Evolutionary conservation across 2,329 filamentous ascomycete species (phyloP).

Genomic region (Berkeleyomyces rouxiae): DNA sequence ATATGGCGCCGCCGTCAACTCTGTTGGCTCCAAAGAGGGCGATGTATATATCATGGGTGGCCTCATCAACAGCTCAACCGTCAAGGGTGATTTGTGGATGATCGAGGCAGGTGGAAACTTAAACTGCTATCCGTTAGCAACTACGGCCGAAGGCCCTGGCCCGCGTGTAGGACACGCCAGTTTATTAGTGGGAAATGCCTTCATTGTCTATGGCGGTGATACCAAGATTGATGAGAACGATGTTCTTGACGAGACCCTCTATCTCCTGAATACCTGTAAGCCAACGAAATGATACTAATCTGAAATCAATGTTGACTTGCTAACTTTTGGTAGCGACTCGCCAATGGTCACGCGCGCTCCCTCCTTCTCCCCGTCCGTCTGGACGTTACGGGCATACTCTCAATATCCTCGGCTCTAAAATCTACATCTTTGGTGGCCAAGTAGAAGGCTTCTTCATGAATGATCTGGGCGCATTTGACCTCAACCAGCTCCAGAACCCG

Average conservation of each 20-base stretch:
- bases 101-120: slow-evolving; percentile 79
- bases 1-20: slow-evolving; percentile 93
- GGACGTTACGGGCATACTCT: slow-evolving; percentile 92
- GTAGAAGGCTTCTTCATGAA: slow-evolving; percentile 98
- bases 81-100: slow-evolving; percentile 96
- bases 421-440: slow-evolving; percentile 94
- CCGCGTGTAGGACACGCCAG: slow-evolving; percentile 89
- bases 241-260: slow-evolving; percentile 82
- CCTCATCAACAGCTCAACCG: slow-evolving; percentile 82
- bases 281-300: slow-evolving; percentile 18
- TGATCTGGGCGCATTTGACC: slow-evolving; percentile 82
- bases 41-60: slow-evolving; percentile 97
- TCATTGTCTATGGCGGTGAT: slow-evolving; percentile 96
- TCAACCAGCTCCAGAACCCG: slow-evolving; percentile 84
- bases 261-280: slow-evolving; percentile 94
- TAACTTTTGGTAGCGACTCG: slow-evolving; percentile 52
- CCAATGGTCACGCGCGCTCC: slow-evolving; percentile 91
- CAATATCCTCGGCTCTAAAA: slow-evolving; percentile 91
- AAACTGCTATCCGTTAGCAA: slow-evolving; percentile 80
- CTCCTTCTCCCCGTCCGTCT: slow-evolving; percentile 67
- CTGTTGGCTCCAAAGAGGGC: slow-evolving; percentile 83
- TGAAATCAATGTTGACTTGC: not conserved
- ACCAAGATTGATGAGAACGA: slow-evolving; percentile 93
- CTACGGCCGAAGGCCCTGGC: slow-evolving; percentile 83
- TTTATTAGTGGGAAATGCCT: slow-evolving; percentile 90